Evolutionary conservation across 2,329 filamentous ascomycete species (phyloP), one percentile per base, ranked within the genome.

Genomic region (Aspergillus unguis): DNA sequence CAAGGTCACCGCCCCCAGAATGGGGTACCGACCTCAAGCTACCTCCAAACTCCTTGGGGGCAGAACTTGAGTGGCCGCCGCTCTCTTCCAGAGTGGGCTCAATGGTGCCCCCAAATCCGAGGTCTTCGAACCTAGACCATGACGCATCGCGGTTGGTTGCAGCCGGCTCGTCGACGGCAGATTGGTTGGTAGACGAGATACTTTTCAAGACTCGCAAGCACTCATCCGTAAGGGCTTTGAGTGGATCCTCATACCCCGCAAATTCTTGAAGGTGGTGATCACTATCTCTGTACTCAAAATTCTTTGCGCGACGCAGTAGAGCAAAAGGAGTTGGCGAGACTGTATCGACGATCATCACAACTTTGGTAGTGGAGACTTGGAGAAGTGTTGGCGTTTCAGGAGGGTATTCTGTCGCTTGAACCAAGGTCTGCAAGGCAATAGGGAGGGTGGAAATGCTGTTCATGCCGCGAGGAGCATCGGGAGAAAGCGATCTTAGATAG

Each of bases 321-420:
- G 94, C 82, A 71, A 97, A 97, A 0, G 94, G 94, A 0, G 92
- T 96, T 0, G 94, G 91, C 0, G 94, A 99, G 33, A 99, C 92
- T 0, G 86, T 85, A 61, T 97, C 90, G 23, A 99, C 94, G 58
- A 96, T 92, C 92, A 99, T 96, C 55, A 95, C 86, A 4, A 99
- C 91, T 67, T 90, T 92, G 55, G 91, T 87, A 3, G 92, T 96
- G 1, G 83, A 81, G 4, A 87, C 84, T 67, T 92, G 87, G 69
- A 96, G 80, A 33, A 96, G 77, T 0, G 81, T 79, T 7, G 91
- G 89, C 32, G 83, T 80, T 62, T 90, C 84, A 1, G 94, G 94
- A 1, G 94, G 94, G 64, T 99, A 99, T 67, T 96, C 90, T 45
- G 92, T 96, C 62, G 95, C 91, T 64, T 92, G 85, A 33, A 97